Evolutionary conservation across 1,284 basidiomycete genomes (phyloP).

Genomic region (Quambalaria eucalypti): DNA sequence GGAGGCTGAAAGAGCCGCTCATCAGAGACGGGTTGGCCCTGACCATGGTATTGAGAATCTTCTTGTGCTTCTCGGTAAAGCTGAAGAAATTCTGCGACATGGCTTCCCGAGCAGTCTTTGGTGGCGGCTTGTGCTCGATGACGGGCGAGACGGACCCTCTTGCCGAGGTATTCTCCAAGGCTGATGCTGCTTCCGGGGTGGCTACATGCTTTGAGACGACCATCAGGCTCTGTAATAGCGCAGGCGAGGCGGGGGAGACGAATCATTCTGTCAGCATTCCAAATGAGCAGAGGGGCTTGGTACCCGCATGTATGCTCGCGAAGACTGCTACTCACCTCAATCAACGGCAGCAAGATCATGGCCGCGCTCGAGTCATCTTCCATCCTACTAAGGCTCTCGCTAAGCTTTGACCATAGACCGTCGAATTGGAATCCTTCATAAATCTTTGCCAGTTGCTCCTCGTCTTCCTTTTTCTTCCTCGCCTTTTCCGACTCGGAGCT

Average conservation of each 20-base stretch:
- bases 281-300: neutral
- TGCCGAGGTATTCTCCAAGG: conserved; percentile 11
- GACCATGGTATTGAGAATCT: conserved; percentile 92
- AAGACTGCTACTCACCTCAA: conserved; percentile 24
- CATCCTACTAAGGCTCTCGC: conserved; percentile 36
- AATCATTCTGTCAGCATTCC: neutral
- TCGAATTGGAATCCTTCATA: conserved; percentile 43
- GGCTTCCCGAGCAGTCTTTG: conserved; percentile 29
- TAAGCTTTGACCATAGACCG: conserved; percentile 35
- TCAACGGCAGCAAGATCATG: conserved; percentile 39
- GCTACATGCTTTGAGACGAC: conserved; percentile 85
- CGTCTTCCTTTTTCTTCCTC: conserved; percentile 54
- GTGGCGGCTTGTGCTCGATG: conserved; percentile 1
- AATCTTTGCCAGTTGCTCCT: conserved; percentile 34
- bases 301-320: neutral
- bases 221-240: conserved; percentile 58
- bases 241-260: neutral
- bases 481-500: neutral
- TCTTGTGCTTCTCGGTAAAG: conserved; percentile 89
- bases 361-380: conserved; percentile 39
- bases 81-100: conserved; percentile 76
- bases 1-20: conserved; percentile 92
- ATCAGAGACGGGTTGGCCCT: conserved; percentile 94
- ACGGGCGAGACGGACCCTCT: conserved; percentile 16
- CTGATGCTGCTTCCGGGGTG: conserved; percentile 15